Conservation (phyloP, 306 rosid genomes). For the Astragalus membranaceus region DNA sequence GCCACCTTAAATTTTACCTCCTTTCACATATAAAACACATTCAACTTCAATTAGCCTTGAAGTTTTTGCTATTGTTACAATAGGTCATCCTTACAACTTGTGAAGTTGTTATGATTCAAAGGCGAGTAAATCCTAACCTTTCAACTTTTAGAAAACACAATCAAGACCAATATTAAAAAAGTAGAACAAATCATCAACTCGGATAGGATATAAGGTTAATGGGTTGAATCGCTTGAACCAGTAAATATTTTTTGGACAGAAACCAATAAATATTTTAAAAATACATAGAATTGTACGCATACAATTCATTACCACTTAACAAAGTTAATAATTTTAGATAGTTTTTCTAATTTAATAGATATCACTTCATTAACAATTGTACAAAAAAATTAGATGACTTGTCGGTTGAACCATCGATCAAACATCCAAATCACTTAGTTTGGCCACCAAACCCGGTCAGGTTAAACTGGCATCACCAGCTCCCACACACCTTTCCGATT, state of each 20-base stretch:
- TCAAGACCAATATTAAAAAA: background rate
- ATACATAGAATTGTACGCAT: background rate
- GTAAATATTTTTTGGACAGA: no score
- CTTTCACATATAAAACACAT: background rate
- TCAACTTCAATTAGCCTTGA: background rate
- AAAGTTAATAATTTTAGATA: no score
- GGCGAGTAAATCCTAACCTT: background rate
- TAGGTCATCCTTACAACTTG: background rate
- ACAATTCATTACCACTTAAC: no score
- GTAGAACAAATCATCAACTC: background rate
- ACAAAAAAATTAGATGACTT: no score
- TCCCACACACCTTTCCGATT: no score
- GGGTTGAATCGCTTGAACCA: background rate
- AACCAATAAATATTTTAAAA: no score
- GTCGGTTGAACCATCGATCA: no score
- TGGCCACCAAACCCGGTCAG: no score
- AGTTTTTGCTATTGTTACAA: background rate
- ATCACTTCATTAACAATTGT: no score
- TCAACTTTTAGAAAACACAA: background rate
- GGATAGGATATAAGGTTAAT: background rate
- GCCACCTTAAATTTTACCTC: background rate
- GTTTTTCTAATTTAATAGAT: no score
- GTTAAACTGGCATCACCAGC: no score
- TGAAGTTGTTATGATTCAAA: background rate
- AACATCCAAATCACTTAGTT: no score